Conservation (phyloP, 257 asterid genomes). For the Solanum sejunctum region DNA sequence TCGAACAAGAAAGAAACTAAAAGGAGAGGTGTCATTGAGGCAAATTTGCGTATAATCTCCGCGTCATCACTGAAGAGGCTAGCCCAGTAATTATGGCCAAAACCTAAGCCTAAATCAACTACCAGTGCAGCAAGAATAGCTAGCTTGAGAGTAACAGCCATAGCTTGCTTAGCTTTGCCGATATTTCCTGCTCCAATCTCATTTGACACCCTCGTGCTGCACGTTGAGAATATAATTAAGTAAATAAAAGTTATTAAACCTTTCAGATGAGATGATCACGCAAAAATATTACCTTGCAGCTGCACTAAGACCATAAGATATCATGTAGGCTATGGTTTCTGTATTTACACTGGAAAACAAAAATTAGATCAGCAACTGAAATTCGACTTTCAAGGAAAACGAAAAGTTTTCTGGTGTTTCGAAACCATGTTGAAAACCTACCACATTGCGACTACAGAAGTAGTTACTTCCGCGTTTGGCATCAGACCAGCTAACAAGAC, state of each 20-base stretch:
- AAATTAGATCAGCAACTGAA: background rate
- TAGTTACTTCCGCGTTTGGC: conserved; percentile 61
- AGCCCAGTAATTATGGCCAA: conserved; percentile 72
- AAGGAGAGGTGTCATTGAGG: conserved; percentile 63
- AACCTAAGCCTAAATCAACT: conserved; percentile 24
- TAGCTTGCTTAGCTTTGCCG: conserved; percentile 47
- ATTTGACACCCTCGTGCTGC: conserved; percentile 85
- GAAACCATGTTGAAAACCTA: conserved; percentile 4
- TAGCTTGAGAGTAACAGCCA: conserved; percentile 50
- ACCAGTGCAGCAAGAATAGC: conserved; percentile 24
- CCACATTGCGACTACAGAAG: conserved; percentile 85
- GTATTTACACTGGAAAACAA: conserved; percentile 22
- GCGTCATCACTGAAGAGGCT: conserved; percentile 49
- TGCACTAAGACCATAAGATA: conserved; percentile 68
- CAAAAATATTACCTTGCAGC: conserved; percentile 55
- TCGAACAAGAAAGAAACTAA: conserved; percentile 38
- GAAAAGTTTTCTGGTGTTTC: background rate
- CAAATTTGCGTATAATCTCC: conserved; percentile 27
- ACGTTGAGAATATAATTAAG: background rate
- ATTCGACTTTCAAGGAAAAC: background rate
- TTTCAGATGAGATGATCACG: background rate
- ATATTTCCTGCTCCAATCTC: conserved; percentile 73
- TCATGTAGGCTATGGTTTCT: conserved; percentile 39
- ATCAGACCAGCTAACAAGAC: conserved; percentile 77
- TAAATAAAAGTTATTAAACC: background rate